Evolutionary conservation across 495 filamentous ascomycete genomes (phyloP).

Genomic region (Hapsidospora chrysogenum): DNA sequence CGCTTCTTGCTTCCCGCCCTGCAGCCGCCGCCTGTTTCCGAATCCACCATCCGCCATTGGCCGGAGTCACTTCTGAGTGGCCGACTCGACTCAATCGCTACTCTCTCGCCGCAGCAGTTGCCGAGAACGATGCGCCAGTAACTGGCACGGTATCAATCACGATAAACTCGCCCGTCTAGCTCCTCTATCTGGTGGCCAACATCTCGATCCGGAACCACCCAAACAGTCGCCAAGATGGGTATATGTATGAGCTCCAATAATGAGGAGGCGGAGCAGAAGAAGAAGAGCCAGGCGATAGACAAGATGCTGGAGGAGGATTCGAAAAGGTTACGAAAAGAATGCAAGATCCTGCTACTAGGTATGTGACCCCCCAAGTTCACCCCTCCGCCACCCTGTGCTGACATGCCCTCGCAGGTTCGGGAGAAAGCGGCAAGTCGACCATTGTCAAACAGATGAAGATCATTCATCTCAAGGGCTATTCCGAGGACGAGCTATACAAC

Average conservation of each 20-base stretch:
- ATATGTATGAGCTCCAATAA: conserved; percentile 69
- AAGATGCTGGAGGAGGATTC: conserved; percentile 85
- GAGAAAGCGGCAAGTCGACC: conserved; percentile 96
- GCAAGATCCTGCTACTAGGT: conserved; percentile 96
- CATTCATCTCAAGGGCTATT: conserved; percentile 95
- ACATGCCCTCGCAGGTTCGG: conserved; percentile 48
- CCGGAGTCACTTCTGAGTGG: background rate
- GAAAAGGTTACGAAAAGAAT: conserved; percentile 78
- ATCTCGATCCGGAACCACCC: background rate
- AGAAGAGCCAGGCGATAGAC: conserved; percentile 86
- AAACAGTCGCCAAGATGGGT: conserved; percentile 48
- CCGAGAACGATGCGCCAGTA: background rate
- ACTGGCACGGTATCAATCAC: background rate
- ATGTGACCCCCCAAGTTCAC: conserved; percentile 15
- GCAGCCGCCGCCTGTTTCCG: background rate
- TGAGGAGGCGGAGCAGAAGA: conserved; percentile 79
- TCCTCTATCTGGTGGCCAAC: background rate
- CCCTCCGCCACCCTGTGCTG: conserved; percentile 6
- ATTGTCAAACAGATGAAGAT: conserved; percentile 99
- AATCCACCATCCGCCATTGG: background rate
- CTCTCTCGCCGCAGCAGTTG: too few relatives aligned
- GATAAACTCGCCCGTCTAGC: background rate
- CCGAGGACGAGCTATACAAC: conserved; percentile 72
- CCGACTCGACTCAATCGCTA: too few relatives aligned
- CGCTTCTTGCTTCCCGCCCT: background rate